Evolutionary conservation across 257 asterid species (phyloP).

Genomic region (Solanum infundibuliforme): DNA sequence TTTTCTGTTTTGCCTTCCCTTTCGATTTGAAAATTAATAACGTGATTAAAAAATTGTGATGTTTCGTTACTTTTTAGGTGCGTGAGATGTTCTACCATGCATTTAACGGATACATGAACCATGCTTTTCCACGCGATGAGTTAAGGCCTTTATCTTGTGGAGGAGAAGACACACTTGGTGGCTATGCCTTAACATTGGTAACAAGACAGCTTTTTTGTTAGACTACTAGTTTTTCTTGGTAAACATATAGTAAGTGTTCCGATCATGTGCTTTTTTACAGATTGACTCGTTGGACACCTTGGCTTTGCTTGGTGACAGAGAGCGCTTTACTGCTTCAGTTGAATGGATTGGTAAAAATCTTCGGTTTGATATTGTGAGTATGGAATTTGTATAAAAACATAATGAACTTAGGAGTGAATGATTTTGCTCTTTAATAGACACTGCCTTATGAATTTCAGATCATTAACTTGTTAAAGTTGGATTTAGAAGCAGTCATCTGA

Average conservation of each 20-base stretch:
- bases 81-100: constrained; percentile 96
- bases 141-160: constrained; percentile 88
- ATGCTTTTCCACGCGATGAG: constrained; percentile 91
- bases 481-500: neutral
- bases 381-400: constrained; percentile 11
- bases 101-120: constrained; percentile 82
- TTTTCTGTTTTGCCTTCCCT: neutral
- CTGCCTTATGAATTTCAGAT: neutral
- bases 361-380: constrained; percentile 99
- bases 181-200: constrained; percentile 95
- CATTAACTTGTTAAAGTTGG: neutral
- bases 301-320: constrained; percentile 92
- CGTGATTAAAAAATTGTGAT: neutral
- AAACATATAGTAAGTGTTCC: neutral
- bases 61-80: constrained; percentile 31
- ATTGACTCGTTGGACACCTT: constrained; percentile 91
- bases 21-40: neutral
- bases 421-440: neutral
- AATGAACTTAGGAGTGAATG: neutral
- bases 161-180: constrained; percentile 97
- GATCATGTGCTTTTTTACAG: constrained; percentile 24
- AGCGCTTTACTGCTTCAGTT: constrained; percentile 68
- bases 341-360: constrained; percentile 99
- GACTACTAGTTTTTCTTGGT: neutral
- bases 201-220: constrained; percentile 8